Base-by-base conservation (phyloP, 805 yeast species). In the Teunomyces atbi region DNA sequence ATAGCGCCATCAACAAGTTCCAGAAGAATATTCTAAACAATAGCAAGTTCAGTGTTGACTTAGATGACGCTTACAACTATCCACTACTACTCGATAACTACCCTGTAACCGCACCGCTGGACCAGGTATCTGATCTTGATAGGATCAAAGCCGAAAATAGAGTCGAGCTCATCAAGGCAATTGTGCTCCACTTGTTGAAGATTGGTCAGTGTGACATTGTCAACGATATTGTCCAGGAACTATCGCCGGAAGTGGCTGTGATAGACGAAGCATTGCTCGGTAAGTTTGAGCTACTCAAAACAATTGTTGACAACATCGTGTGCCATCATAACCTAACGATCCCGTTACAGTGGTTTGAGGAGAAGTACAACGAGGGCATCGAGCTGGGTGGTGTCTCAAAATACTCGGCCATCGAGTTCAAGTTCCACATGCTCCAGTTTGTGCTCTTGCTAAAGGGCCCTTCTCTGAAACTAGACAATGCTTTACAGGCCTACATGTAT, bases 51-150 rank as follows among this genome's bases (percentile, higher is more conserved):
- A 46, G 45, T 28, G 51, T 69, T 28, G 66, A 66, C 45, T 51
- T 72, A 28, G 77, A 71, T 53, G 73, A 67, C 15, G 74, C 76
- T 6, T 71, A 72, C 50, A 61, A 69, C 1, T 72, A 64, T 45
- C 73, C 74, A 0, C 56, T 72, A 45, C 55, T 54, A 46, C 54
- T 71, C 40, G 52, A 47, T 42, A 59, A 64, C 34, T 54, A 51
- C 34, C 72, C 73, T 4, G 47, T 46, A 5, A 46, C 41, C 18
- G 15, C 37, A 21, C 44, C 20, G 12, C 6, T 7, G 13, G 38
- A 33, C 4, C 36, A 21, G 19, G 34, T 18, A 12, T 10, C 13
- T 7, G 37, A 29, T 15, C 18, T n/a, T 11, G 44, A 45, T 20
- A 47, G 42, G 15, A 48, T 53, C 28, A 60, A 56, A 41, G 40